Percentiles rank a stretch among this genome's conserved stretches.
These are phyloP conservation scores for Cladosporium cucumerinum DNA, from an alignment of 2,329 filamentous ascomycete genomes.

Conservation along the genomic window DNA sequence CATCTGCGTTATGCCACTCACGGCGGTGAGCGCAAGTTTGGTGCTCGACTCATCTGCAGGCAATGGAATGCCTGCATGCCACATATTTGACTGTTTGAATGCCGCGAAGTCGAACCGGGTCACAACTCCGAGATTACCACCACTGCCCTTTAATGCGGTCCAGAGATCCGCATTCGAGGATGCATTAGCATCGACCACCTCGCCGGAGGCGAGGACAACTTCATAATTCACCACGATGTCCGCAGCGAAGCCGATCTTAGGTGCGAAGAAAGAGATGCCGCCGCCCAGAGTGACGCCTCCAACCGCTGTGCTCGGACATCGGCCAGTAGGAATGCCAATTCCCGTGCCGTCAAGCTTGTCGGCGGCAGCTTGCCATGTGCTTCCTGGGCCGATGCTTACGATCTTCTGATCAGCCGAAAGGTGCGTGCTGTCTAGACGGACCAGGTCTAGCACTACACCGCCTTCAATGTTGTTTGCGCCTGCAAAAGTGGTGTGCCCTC, in stretches of 20 bases:
- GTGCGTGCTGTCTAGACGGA: conserved; percentile 37
- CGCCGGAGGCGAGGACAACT: conserved; percentile 26
- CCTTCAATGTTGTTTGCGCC: conserved; percentile 23
- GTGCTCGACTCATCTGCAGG: conserved; percentile 8
- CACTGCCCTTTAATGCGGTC: conserved; percentile 26
- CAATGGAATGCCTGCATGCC: not conserved
- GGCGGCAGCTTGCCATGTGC: conserved; percentile 46
- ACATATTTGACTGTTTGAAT: not conserved
- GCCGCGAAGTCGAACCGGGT: conserved; percentile 25
- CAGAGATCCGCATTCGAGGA: conserved; percentile 26
- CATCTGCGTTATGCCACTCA: conserved; percentile 7
- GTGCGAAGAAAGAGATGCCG: conserved; percentile 31
- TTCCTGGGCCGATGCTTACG: conserved; percentile 46
- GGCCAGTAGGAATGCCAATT: conserved; percentile 44
- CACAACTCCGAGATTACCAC: conserved; percentile 32
- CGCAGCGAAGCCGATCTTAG: conserved; percentile 28
- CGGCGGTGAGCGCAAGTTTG: not conserved
- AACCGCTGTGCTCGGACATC: conserved; percentile 36
- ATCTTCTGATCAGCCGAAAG: conserved; percentile 35
- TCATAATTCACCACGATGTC: conserved; percentile 31
- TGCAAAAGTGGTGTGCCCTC: conserved; percentile 25
- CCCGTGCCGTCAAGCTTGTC: conserved; percentile 39
- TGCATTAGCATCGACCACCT: conserved; percentile 24
- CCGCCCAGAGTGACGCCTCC: conserved; percentile 31
- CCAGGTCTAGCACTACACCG: conserved; percentile 44